Conservation (phyloP, 1,139 yeast genomes). For the Geotrichum histeridarum region DNA sequence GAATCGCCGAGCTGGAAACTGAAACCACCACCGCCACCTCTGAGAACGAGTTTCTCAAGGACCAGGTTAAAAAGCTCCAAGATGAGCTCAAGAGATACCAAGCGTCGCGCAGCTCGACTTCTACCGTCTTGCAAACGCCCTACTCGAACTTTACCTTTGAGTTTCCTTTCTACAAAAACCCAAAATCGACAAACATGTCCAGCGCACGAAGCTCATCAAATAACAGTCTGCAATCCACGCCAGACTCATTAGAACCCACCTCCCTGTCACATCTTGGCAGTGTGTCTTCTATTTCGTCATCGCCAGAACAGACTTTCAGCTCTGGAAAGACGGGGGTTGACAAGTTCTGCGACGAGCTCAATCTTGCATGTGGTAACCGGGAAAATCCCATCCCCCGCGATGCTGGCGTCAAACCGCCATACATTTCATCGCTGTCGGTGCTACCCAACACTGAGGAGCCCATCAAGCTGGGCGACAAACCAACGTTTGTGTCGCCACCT, state of each 20-base stretch:
- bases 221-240: not conserved
- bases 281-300: slow-evolving; percentile 8
- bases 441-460: slow-evolving; percentile 22
- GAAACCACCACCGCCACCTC: slow-evolving; percentile 59
- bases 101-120: not conserved
- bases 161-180: slow-evolving; percentile 38
- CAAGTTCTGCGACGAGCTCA: slow-evolving; percentile 63
- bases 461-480: slow-evolving; percentile 5
- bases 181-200: not conserved
- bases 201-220: not conserved
- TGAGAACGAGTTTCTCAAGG: slow-evolving; percentile 67
- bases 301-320: not conserved
- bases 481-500: slow-evolving; percentile 15
- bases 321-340: too few species aligned
- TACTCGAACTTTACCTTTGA: slow-evolving; percentile 35
- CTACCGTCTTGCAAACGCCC: not conserved
- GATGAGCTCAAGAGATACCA: slow-evolving; percentile 56
- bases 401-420: not conserved
- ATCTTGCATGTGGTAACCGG: slow-evolving; percentile 76
- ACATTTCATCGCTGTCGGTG: not conserved
- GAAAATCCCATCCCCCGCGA: slow-evolving; percentile 52
- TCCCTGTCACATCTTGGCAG: slow-evolving; percentile 6
- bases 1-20: slow-evolving; percentile 64
- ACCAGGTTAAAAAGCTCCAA: slow-evolving; percentile 72
- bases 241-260: not conserved